Conservation (phyloP, 352 stramenopile species). For the Globisporangium viniferum region DNA sequence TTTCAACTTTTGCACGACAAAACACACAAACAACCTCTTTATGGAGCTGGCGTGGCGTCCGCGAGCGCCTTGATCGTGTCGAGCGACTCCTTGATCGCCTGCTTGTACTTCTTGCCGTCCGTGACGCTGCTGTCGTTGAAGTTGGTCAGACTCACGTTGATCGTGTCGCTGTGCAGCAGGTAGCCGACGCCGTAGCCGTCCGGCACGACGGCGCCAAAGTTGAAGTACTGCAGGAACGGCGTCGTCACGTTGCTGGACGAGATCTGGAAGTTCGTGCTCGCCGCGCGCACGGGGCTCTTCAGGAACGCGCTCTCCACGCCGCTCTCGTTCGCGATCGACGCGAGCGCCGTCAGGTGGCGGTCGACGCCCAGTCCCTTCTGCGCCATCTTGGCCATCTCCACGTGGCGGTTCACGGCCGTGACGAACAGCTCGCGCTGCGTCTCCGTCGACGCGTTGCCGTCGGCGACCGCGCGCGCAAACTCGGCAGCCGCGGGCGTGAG, state of each 20-base stretch:
- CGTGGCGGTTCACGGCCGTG: conserved; percentile 75
- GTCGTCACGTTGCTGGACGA: conserved; percentile 91
- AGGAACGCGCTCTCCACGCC: conserved; percentile 77
- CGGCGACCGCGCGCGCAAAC: conserved; percentile 65
- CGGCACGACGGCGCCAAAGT: conserved; percentile 84
- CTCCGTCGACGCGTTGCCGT: conserved; percentile 27
- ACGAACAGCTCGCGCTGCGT: conserved; percentile 68
- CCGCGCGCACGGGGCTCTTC: conserved; percentile 63
- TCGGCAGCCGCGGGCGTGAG: conserved; percentile 66
- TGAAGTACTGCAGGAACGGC: conserved; percentile 89
- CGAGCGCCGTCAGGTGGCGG: conserved; percentile 81
- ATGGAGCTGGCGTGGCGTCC: conserved; percentile 34
- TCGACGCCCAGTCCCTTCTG: conserved; percentile 86
- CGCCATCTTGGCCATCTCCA: conserved; percentile 88
- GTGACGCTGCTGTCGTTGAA: conserved; percentile 77
- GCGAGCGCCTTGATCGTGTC: conserved; percentile 79
- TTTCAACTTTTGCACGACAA: background rate
- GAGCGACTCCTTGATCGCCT: conserved; percentile 53
- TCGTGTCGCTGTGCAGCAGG: conserved; percentile 77
- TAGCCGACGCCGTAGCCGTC: conserved; percentile 91
- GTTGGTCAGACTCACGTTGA: conserved; percentile 87
- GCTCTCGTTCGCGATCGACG: conserved; percentile 62
- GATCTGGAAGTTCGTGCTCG: conserved; percentile 86
- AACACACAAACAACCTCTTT: background rate
- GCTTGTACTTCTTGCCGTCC: conserved; percentile 68